Conservation (phyloP, 352 stramenopile genomes). For the Saprolegnia diclina region DNA sequence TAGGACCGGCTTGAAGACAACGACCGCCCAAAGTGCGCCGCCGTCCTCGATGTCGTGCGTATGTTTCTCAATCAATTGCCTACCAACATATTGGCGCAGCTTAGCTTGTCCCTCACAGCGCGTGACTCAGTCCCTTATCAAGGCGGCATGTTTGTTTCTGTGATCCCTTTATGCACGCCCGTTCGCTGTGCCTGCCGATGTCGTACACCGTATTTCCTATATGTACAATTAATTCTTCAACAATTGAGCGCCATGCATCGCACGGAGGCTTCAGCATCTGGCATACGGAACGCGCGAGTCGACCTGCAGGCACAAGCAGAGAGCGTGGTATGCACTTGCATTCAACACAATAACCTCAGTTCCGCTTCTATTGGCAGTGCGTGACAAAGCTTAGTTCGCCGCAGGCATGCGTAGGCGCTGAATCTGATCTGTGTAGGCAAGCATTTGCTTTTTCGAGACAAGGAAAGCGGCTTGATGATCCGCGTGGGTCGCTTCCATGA, state of each 20-base stretch:
- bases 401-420: background rate
- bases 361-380: background rate
- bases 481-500: slow-evolving; percentile 15
- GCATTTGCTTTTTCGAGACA: slow-evolving; percentile 10
- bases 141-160: slow-evolving; percentile 2
- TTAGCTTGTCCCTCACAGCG: background rate
- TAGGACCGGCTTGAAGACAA: too few relatives aligned
- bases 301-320: too few relatives aligned
- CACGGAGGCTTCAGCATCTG: too few relatives aligned
- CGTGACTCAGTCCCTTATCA: background rate
- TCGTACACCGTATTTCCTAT: too few relatives aligned
- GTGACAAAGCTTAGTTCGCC: background rate
- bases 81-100: too few relatives aligned
- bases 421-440: slow-evolving; percentile 6
- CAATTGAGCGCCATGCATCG: too few relatives aligned
- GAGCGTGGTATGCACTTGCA: background rate
- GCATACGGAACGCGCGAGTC: too few relatives aligned
- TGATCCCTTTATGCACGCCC: background rate
- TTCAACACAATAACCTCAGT: background rate
- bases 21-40: too few relatives aligned
- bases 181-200: background rate
- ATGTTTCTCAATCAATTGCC: too few relatives aligned
- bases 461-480: slow-evolving; percentile 4
- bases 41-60: too few relatives aligned
- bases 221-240: too few relatives aligned